Conservation (phyloP, 192 early-diverging fungal species). For the Mortierella hygrophila region DNA sequence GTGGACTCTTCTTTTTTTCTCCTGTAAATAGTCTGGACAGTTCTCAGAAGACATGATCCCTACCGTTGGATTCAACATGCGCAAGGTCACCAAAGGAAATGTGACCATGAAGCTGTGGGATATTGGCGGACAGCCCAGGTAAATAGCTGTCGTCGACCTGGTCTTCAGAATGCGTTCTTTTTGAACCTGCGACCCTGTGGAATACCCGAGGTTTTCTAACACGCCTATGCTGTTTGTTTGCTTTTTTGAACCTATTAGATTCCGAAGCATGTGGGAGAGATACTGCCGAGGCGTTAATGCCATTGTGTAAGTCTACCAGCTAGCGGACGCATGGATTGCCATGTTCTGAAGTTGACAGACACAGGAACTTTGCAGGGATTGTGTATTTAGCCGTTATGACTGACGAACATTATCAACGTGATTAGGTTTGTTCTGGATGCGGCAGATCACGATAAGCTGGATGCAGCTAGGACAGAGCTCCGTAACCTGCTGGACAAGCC, state of each 20-base stretch:
- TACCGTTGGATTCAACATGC: constrained; percentile 99
- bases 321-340: background rate
- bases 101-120: constrained; percentile 99
- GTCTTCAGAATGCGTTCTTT: background rate
- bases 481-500: constrained; percentile 94
- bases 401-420: background rate
- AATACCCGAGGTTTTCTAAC: background rate
- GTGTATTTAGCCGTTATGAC: background rate
- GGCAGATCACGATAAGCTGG: constrained; percentile 94
- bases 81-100: constrained; percentile 92
- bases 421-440: constrained; percentile 95
- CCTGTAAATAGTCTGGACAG: constrained; percentile 71
- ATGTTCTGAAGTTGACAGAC: background rate
- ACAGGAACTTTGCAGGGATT: background rate
- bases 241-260: constrained; percentile 59
- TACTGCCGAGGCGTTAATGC: constrained; percentile 95
- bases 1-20: background rate
- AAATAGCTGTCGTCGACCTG: background rate
- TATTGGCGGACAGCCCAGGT: constrained; percentile 93
- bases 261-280: constrained; percentile 97
- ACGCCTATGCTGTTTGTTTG: background rate
- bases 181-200: background rate
- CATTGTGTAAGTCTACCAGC: constrained; percentile 81
- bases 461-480: constrained; percentile 92
- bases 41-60: constrained; percentile 94